Percentiles rank a stretch among this genome's conserved stretches.
phyloP scores from a whole-genome alignment of 441 rosid genomes.

The Syzygium malaccense region DNA sequence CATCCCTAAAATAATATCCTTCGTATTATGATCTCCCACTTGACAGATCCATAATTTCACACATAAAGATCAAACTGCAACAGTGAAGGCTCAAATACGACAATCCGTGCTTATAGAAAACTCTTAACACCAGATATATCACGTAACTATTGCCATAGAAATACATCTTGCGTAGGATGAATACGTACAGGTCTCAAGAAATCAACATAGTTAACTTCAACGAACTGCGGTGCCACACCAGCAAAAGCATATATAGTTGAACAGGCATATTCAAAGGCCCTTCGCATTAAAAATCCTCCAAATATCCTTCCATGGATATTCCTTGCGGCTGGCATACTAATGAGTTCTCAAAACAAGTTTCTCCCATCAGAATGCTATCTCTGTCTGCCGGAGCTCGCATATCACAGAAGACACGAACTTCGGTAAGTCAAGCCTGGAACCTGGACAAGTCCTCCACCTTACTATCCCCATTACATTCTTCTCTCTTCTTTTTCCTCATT shows the following conservation, averaged over 20 bases:
- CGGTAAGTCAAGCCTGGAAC: neutral
- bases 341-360: conserved; percentile 6
- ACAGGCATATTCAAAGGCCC: neutral
- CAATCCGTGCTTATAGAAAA: no score
- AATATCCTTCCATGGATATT: conserved; percentile 1
- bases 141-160: neutral
- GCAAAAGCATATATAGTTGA: conserved; percentile 6
- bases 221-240: neutral
- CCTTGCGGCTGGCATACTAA: neutral
- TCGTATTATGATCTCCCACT: neutral
- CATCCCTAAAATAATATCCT: neutral
- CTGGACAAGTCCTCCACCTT: neutral
- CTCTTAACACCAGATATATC: no score
- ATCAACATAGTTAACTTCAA: neutral
- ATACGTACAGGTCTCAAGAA: conserved; percentile 7
- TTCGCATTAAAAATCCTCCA: neutral
- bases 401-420: neutral
- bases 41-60: neutral
- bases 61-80: neutral
- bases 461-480: neutral
- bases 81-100: neutral
- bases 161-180: neutral
- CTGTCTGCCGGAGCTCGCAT: conserved; percentile 2
- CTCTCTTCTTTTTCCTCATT: conserved; percentile 3
- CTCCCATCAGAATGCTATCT: neutral